phyloP scores from a whole-genome alignment of 225 moss, liverwort and hornwort genomes.

The Sphagnum contortum region DNA sequence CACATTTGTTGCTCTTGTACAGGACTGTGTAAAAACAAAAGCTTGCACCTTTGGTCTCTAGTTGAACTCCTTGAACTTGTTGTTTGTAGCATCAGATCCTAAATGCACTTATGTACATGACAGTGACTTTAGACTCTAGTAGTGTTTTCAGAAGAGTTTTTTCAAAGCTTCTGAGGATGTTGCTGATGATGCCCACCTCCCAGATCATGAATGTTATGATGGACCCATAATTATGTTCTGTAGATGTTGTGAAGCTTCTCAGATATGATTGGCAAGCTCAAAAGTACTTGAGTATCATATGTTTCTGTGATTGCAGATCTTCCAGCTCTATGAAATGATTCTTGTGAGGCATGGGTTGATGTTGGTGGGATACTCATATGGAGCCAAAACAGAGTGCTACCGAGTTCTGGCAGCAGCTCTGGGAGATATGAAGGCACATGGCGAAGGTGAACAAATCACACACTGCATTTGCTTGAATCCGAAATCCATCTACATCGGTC shows the following conservation, averaged over 20 bases:
- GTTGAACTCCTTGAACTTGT: neutral
- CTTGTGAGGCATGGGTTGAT: conserved; percentile 65
- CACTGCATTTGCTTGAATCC: conserved; percentile 54
- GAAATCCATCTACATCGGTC: conserved; percentile 63
- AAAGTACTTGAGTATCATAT: too few species aligned
- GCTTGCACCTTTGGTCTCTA: neutral
- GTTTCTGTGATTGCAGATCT: conserved; percentile 26
- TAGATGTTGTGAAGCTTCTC: too few species aligned
- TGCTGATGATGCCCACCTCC: neutral
- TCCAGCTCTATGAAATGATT: conserved; percentile 67
- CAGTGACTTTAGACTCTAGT: neutral
- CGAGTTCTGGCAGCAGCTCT: conserved; percentile 52
- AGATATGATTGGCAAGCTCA: too few species aligned
- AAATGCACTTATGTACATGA: too few species aligned
- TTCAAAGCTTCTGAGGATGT: neutral
- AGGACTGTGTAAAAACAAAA: neutral
- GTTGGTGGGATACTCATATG: conserved; percentile 65
- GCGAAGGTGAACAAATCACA: conserved; percentile 38
- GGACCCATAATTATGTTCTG: too few species aligned
- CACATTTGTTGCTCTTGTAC: neutral
- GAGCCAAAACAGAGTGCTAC: conserved; percentile 65
- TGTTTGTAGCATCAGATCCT: neutral
- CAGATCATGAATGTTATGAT: too few species aligned
- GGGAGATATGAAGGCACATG: conserved; percentile 54
- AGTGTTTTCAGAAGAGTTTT: neutral